phyloP scores from a whole-genome alignment of 1,284 basidiomycete species.

The Trichosporon ovoides region DNA sequence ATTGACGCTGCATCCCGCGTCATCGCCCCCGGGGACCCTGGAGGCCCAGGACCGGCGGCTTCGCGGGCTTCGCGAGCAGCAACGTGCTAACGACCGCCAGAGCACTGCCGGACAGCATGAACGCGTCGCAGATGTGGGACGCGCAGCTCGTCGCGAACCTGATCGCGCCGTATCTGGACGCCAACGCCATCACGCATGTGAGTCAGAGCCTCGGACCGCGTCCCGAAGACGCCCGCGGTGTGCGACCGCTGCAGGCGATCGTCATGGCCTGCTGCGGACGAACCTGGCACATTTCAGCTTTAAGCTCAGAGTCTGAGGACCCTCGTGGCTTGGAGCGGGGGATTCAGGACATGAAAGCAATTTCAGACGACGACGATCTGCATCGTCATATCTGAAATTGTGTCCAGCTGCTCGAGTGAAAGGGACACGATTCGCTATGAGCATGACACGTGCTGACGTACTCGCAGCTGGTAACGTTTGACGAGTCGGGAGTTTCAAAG shows the following conservation, averaged over 20 bases:
- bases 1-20: slow-evolving; percentile 6
- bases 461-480: slow-evolving; percentile 82
- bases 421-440: not conserved
- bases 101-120: slow-evolving; percentile 60
- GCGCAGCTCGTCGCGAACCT: slow-evolving; percentile 57
- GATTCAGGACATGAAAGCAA: too few relatives aligned
- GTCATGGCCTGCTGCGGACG: not conserved
- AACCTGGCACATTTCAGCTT: too few relatives aligned
- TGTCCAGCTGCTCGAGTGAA: too few relatives aligned
- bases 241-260: too few relatives aligned
- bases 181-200: slow-evolving; percentile 1
- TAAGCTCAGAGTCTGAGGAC: too few relatives aligned
- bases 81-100: slow-evolving; percentile 8
- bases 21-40: not conserved
- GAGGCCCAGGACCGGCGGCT: too few relatives aligned
- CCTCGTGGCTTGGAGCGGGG: too few relatives aligned
- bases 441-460: not conserved
- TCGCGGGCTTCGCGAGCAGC: not conserved
- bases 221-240: not conserved
- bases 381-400: too few relatives aligned
- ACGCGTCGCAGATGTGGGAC: slow-evolving; percentile 56
- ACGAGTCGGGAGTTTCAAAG: slow-evolving; percentile 68
- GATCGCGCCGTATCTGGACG: slow-evolving; percentile 49
- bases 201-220: not conserved
- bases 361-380: too few relatives aligned